Evolutionary conservation across 768 basidiomycete genomes (phyloP), one percentile per base, ranked within the genome.

Genomic region (Boletus bicolor): DNA sequence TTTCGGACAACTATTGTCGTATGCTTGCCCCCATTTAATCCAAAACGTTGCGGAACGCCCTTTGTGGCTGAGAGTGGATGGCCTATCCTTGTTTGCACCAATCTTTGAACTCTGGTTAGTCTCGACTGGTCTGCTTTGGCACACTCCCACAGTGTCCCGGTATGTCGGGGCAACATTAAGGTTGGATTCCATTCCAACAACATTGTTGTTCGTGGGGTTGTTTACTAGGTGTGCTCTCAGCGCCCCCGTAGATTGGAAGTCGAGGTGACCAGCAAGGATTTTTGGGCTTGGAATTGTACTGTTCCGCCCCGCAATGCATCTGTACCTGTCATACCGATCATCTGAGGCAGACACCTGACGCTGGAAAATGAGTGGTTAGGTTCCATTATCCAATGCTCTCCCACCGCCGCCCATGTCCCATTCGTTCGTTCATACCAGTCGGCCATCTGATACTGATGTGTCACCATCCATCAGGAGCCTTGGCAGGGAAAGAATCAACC

Each of bases 21-120:
- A 54, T 52, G 65, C 53, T 49, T 57, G 53, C 47, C 35, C 45
- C 55, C 51, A 15, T 41, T 61, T 51, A 68, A 64, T 64, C 50
- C 64, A 56, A 66, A 54, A 53, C 32, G 7, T 55, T 49, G 55
- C 46, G 44, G 19, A 41, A 54, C 42, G 5, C 51, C 14, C 7
- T 21, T 53, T 35, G 39, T 26, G 38, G 39, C 12, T 32, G 37
- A 52, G 42, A 42, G 35, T 43, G n/a, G 19, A 38, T 28, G 11
- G 42, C 14, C 32, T 41, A 43, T 41, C 21, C 39, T 44, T 17
- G 24, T 36, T 39, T 44, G 6, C 21, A 17, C 11, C 30, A 6
- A 34, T 14, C 17, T 10, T 11, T 14, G 10, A 24, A 17, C 37
- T 24, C 17, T 30, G 34, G 32, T 28, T 37, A 3, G 28, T 42